phyloP scores from a whole-genome alignment of 768 basidiomycete genomes.

The Bullera alba region DNA sequence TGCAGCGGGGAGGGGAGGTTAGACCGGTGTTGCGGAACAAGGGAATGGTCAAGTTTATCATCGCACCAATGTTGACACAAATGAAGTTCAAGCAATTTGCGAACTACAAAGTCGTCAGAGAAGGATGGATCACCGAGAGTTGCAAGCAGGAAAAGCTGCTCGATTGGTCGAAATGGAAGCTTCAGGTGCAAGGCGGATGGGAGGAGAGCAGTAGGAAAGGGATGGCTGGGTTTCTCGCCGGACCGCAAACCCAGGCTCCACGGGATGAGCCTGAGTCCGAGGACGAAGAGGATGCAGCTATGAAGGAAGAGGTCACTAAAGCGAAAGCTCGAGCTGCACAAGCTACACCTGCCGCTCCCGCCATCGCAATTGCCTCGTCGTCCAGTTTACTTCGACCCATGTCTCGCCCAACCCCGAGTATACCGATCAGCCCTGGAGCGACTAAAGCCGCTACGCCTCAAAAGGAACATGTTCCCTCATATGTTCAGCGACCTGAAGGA shows the following conservation, averaged over 20 bases:
- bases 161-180: slow-evolving; percentile 68
- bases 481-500: slow-evolving; percentile 43
- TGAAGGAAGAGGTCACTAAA: neutral
- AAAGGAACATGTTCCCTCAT: slow-evolving; percentile 9
- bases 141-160: slow-evolving; percentile 60
- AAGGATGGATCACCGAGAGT: slow-evolving; percentile 82
- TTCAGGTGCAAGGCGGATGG: slow-evolving; percentile 38
- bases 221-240: slow-evolving; percentile 28
- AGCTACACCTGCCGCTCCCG: neutral
- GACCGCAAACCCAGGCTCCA: slow-evolving; percentile 4
- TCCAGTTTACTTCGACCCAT: neutral
- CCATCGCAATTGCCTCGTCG: neutral
- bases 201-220: slow-evolving; percentile 35
- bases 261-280: neutral
- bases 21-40: slow-evolving; percentile 48
- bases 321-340: neutral
- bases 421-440: slow-evolving; percentile 18
- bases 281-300: slow-evolving; percentile 7
- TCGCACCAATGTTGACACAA: slow-evolving; percentile 84
- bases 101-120: slow-evolving; percentile 79
- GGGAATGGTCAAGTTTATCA: slow-evolving; percentile 50
- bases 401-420: neutral
- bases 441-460: slow-evolving; percentile 5
- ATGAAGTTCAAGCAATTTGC: slow-evolving; percentile 83
- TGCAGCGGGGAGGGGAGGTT: slow-evolving; percentile 74